Evolutionary conservation across 805 yeast species (phyloP).

Genomic region (Lipomyces yamadae): DNA sequence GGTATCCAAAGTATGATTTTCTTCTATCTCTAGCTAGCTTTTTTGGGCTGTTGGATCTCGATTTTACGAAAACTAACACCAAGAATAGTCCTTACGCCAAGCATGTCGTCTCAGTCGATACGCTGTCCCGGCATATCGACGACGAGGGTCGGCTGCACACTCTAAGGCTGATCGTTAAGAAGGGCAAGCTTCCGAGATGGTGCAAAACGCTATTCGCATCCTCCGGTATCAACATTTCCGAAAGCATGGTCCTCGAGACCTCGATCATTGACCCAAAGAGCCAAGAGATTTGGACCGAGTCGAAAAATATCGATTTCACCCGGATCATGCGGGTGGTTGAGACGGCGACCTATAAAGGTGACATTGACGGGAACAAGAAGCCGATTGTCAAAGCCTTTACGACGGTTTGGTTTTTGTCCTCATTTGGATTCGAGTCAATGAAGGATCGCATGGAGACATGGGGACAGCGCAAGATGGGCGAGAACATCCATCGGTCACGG

Average conservation of each 20-base stretch:
- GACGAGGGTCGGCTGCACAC: slow-evolving; percentile 67
- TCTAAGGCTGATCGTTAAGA: slow-evolving; percentile 74
- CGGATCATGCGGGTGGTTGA: slow-evolving; percentile 80
- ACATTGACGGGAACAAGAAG: slow-evolving; percentile 47
- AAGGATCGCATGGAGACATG: slow-evolving; percentile 79
- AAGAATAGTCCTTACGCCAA: slow-evolving; percentile 70
- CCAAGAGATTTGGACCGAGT: slow-evolving; percentile 65
- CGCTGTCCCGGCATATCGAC: slow-evolving; percentile 65
- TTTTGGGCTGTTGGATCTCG: background rate
- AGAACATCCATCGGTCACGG: slow-evolving; percentile 67
- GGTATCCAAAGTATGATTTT: slow-evolving; percentile 35
- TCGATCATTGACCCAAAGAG: slow-evolving; percentile 69
- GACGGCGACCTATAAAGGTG: slow-evolving; percentile 57
- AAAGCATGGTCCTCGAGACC: slow-evolving; percentile 82
- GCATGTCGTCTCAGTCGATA: slow-evolving; percentile 84
- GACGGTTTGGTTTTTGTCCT: slow-evolving; percentile 43
- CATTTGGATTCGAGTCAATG: slow-evolving; percentile 64
- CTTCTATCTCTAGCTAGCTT: background rate
- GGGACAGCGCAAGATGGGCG: slow-evolving; percentile 72
- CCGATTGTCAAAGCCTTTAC: slow-evolving; percentile 55
- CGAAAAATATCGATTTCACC: slow-evolving; percentile 83
- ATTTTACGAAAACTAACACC: background rate
- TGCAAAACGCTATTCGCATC: slow-evolving; percentile 72
- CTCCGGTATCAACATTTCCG: slow-evolving; percentile 52
- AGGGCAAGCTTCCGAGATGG: slow-evolving; percentile 82